Base-by-base conservation (phyloP, 2,329 filamentous ascomycete species). In the Myriosclerotinia scirpicola region DNA sequence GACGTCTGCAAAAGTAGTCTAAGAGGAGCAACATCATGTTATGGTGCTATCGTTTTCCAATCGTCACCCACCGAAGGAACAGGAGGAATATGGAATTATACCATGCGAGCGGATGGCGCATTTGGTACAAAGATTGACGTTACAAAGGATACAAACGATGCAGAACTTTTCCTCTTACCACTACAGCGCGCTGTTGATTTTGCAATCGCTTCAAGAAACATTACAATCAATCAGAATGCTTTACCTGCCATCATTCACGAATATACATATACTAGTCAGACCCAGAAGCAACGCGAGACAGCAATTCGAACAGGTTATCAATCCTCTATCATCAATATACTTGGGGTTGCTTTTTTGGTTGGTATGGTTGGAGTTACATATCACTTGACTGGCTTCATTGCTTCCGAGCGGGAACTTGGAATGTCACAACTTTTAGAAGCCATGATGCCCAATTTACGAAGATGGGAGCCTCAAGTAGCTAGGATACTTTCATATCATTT, bases 401-500 rank as follows among this genome's bases (percentile, higher is more conserved):
- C 93, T 9, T 87, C 88, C 2, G 93, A 97, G 78, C 83, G 93
- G 66, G 93, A 97, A 79, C 82, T 87, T 20, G 93, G 93, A 67
- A 95, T 97, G 85, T 91, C 91, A 5, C 91, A 93, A 69, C 82
- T 97, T 38, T 87, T 97, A 54, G 93, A 97, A 78, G 90, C 92
- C 65, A 97, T 96, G 92, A 93, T 95, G 82, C 90, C 91, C 0
- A 91, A 91, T 65, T 83, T 84, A 65, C 83, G 83, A 59, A 81
- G 85, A 54, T 96, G 92, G 91, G 83, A 92, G 73, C 87, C 90
- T 12, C 91, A 94, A 78, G 85, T 87, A 30, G 89, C 90, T 1
- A 85, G 93, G n/a, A 82, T 96, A 17, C 75, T 93, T 11, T 88
- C 93, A 0, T 89, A 93, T 68, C 92, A 96, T 75, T 76, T 95